Percentiles rank a stretch among this genome's conserved stretches.
These are phyloP conservation scores for Geotrichum klebahnii DNA, from an alignment of 1,139 yeast genomes.

Conservation along the genomic window DNA sequence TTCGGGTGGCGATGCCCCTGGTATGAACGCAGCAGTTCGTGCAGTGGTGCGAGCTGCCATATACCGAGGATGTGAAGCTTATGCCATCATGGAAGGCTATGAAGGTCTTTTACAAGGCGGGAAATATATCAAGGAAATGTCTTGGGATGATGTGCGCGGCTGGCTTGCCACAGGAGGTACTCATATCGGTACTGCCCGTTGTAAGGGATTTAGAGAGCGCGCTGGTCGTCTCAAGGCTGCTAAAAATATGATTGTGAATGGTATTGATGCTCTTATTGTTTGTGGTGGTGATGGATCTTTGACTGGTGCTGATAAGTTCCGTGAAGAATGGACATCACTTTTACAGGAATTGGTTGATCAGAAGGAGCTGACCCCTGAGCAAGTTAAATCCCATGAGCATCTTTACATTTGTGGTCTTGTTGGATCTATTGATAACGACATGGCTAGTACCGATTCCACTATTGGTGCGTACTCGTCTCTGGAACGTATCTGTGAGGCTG, in stretches of 20 bases:
- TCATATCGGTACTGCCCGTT: constrained; percentile 91
- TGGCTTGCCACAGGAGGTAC: constrained; percentile 92
- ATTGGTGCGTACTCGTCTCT: constrained; percentile 94
- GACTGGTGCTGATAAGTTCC: constrained; percentile 93
- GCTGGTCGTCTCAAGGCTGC: constrained; percentile 80
- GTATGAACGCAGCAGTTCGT: constrained; percentile 94
- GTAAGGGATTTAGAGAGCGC: constrained; percentile 78
- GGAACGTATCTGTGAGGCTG: constrained; percentile 87
- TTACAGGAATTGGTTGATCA: constrained; percentile 60
- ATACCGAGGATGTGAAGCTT: constrained; percentile 83
- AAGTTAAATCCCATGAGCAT: constrained; percentile 58
- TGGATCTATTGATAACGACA: constrained; percentile 95
- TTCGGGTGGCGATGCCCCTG: constrained; percentile 98
- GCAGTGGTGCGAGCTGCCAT: constrained; percentile 92
- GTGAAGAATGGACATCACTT: constrained; percentile 90
- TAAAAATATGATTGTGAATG: constrained; percentile 75
- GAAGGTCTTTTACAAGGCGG: constrained; percentile 82
- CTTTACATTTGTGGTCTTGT: constrained; percentile 91
- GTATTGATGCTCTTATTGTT: constrained; percentile 91
- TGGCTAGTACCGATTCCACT: constrained; percentile 94
- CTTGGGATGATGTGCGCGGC: constrained; percentile 93
- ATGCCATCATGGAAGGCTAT: constrained; percentile 90
- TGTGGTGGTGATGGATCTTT: constrained; percentile 98
- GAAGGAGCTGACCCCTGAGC: constrained; percentile 53
- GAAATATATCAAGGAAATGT: constrained; percentile 71